phyloP scores from a whole-genome alignment of 208 protist genomes.

The Crithidia bombi region DNA sequence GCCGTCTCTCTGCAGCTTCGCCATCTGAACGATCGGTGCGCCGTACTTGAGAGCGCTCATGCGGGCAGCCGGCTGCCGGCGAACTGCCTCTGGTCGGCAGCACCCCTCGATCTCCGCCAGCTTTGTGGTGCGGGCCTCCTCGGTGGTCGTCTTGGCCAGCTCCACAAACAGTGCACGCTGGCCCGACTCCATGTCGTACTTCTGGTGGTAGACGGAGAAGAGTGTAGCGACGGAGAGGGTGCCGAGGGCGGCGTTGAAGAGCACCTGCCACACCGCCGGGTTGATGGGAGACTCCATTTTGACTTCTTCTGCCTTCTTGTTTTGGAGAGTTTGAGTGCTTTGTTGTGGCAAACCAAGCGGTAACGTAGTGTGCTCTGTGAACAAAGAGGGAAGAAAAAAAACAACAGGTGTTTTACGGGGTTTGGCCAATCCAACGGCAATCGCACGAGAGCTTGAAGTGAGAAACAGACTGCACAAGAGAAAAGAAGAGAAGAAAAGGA shows the following conservation, averaged over 20 bases:
- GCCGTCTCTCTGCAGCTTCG: constrained; percentile 70
- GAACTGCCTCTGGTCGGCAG: constrained; percentile 67
- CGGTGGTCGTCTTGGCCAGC: constrained; percentile 46
- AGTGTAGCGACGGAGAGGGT: constrained; percentile 52
- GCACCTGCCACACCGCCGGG: constrained; percentile 66
- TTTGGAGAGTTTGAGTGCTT: too few relatives aligned
- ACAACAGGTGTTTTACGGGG: too few relatives aligned
- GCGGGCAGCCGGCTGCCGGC: constrained; percentile 53
- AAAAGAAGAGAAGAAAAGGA: too few relatives aligned
- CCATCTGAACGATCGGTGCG: constrained; percentile 49
- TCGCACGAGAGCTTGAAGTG: too few relatives aligned
- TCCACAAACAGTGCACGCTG: constrained; percentile 41
- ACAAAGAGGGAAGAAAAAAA: neutral
- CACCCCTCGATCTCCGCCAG: constrained; percentile 56
- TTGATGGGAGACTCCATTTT: constrained; percentile 89
- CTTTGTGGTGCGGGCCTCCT: constrained; percentile 37
- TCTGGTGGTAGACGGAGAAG: constrained; percentile 83
- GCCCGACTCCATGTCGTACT: constrained; percentile 56
- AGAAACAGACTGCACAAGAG: too few relatives aligned
- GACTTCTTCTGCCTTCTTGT: neutral
- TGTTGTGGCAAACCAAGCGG: too few relatives aligned
- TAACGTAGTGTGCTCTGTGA: too few relatives aligned
- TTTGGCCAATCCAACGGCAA: too few relatives aligned
- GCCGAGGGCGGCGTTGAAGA: constrained; percentile 71
- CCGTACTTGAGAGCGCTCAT: constrained; percentile 59